These are phyloP conservation scores for Knoxia roxburghii DNA, from an alignment of 257 asterid species.

Conservation along the genomic window DNA sequence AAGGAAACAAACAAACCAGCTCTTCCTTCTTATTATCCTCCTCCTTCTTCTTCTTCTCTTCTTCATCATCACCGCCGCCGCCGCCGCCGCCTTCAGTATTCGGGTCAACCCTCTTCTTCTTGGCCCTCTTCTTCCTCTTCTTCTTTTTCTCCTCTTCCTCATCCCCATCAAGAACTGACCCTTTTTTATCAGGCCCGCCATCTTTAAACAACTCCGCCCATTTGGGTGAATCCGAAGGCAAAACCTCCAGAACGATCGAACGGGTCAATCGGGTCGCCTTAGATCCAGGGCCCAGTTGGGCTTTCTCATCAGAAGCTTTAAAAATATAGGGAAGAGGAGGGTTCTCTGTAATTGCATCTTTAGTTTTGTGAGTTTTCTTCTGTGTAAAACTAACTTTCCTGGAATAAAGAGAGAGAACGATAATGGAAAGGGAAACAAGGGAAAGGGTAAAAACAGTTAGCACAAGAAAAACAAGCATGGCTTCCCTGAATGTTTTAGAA, in stretches of 20 bases:
- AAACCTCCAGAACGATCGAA: slow-evolving; percentile 51
- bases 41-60: slow-evolving; percentile 21
- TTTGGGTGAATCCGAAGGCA: slow-evolving; percentile 51
- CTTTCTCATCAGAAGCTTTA: not conserved
- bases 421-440: slow-evolving; percentile 28
- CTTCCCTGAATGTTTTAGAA: too few species aligned
- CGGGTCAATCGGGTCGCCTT: slow-evolving; percentile 39
- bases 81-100: slow-evolving; percentile 6
- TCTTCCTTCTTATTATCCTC: slow-evolving; percentile 44
- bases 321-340: slow-evolving; percentile 22
- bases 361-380: slow-evolving; percentile 3
- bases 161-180: slow-evolving; percentile 29
- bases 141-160: slow-evolving; percentile 39
- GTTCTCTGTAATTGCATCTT: not conserved
- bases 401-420: slow-evolving; percentile 41
- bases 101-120: slow-evolving; percentile 54
- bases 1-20: slow-evolving; percentile 61
- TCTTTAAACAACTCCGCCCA: slow-evolving; percentile 39
- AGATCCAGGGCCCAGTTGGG: slow-evolving; percentile 16
- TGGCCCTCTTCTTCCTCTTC: slow-evolving; percentile 61
- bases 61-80: slow-evolving; percentile 28
- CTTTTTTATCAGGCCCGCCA: slow-evolving; percentile 32
- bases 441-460: slow-evolving; percentile 28
- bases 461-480: slow-evolving; percentile 5
- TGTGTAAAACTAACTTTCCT: slow-evolving; percentile 12